Conservation (phyloP, 192 early-diverging fungal species). For the Entomortierella parvispora region DNA sequence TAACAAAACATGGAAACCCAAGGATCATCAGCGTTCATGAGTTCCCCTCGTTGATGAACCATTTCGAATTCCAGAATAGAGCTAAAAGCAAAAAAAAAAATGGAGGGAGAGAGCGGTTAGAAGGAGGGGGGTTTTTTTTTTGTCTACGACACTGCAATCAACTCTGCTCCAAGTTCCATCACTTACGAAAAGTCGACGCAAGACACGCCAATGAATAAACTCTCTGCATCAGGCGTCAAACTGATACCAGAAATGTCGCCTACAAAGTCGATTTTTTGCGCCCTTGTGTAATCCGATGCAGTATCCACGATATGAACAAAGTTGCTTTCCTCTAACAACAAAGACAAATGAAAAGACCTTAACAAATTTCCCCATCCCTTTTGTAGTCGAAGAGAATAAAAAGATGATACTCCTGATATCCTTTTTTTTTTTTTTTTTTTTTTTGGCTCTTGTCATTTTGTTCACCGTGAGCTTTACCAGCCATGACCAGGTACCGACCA, state of each 20-base stretch:
- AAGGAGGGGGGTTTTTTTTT: no score
- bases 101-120: not conserved
- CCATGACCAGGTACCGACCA: constrained; percentile 42
- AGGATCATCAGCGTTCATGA: not conserved
- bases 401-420: no score
- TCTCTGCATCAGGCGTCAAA: constrained; percentile 36
- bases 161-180: not conserved
- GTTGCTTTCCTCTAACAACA: constrained; percentile 31
- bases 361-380: not conserved
- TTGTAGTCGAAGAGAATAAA: no score
- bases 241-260: constrained; percentile 48
- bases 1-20: not conserved
- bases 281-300: constrained; percentile 22
- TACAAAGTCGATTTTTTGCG: constrained; percentile 43
- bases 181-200: constrained; percentile 38
- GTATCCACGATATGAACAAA: constrained; percentile 43
- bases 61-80: constrained; percentile 42
- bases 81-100: constrained; percentile 1
- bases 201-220: constrained; percentile 33
- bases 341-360: not conserved
- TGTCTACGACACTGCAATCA: not conserved
- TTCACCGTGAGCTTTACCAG: no score
- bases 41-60: not conserved
- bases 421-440: no score
- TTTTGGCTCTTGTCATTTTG: no score